Evolutionary conservation across 495 filamentous ascomycete genomes (phyloP).

Genomic region (Neurospora sp.): DNA sequence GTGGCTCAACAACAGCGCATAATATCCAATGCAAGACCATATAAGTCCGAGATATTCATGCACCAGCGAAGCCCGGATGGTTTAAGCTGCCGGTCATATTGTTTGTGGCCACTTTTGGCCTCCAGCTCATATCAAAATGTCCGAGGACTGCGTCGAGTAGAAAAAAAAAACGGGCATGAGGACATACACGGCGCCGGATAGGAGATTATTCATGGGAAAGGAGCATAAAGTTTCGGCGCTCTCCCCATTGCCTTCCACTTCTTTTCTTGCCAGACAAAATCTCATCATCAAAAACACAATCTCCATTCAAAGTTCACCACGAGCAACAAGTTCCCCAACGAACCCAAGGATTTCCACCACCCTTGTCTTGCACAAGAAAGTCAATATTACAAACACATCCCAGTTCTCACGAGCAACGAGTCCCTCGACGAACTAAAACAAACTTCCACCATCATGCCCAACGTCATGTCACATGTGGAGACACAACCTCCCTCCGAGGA

Average conservation of each 20-base stretch:
- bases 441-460: neutral
- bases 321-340: neutral
- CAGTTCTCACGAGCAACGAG: too few relatives aligned
- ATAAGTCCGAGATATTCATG: neutral
- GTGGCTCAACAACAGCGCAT: neutral
- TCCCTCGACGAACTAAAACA: too few relatives aligned
- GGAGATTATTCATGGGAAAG: neutral
- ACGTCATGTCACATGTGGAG: neutral
- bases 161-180: too few relatives aligned
- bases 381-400: neutral
- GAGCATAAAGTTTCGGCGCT: neutral
- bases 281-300: neutral
- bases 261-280: neutral
- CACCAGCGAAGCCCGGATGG: neutral
- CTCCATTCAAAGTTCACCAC: neutral
- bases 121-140: neutral
- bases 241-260: neutral
- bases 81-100: neutral
- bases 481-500: neutral
- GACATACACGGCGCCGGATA: neutral
- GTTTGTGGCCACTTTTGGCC: neutral
- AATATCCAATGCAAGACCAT: neutral
- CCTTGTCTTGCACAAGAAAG: neutral
- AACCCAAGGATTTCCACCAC: neutral
- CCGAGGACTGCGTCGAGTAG: neutral